A percentile compares a stretch with the other conserved stretches of the same genome.
phyloP scores from a whole-genome alignment of 208 protist species.

The Angomonas ambiguus region DNA sequence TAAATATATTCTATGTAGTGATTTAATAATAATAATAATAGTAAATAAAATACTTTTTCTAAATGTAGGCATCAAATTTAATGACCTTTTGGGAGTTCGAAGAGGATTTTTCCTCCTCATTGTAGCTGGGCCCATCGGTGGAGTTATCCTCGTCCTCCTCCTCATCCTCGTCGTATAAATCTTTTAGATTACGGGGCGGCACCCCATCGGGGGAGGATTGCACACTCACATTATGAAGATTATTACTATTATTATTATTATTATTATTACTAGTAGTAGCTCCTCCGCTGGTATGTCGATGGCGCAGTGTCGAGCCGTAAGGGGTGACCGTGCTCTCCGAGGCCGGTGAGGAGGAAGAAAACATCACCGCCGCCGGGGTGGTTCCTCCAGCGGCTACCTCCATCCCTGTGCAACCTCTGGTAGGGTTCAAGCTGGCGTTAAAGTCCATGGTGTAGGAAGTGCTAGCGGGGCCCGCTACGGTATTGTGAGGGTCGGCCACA shows the following conservation, averaged over 20 bases:
- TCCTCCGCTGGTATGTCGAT: neutral
- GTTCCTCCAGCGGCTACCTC: neutral
- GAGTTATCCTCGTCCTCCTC: neutral
- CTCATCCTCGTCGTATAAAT: neutral
- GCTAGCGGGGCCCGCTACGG: neutral
- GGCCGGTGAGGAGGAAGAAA: conserved; percentile 31
- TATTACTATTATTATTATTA: neutral
- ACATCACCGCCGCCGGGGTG: conserved; percentile 15
- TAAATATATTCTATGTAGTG: neutral
- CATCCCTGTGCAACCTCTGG: neutral
- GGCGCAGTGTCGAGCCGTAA: neutral
- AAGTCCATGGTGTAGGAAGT: neutral
- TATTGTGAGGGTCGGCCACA: conserved; percentile 1
- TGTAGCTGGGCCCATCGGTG: neutral
- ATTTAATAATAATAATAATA: no score
- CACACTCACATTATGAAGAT: neutral
- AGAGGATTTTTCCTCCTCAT: conserved; percentile 4
- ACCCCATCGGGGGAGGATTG: neutral
- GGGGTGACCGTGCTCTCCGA: conserved; percentile 31
- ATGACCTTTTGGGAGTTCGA: conserved; percentile 1
- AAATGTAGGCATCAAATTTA: conserved; percentile 3
- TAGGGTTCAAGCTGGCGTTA: neutral
- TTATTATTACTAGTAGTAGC: neutral
- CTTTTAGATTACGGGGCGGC: neutral
- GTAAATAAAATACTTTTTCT: no score